Conservation (phyloP, 768 basidiomycete genomes). For the Leccinum uliginosum region DNA sequence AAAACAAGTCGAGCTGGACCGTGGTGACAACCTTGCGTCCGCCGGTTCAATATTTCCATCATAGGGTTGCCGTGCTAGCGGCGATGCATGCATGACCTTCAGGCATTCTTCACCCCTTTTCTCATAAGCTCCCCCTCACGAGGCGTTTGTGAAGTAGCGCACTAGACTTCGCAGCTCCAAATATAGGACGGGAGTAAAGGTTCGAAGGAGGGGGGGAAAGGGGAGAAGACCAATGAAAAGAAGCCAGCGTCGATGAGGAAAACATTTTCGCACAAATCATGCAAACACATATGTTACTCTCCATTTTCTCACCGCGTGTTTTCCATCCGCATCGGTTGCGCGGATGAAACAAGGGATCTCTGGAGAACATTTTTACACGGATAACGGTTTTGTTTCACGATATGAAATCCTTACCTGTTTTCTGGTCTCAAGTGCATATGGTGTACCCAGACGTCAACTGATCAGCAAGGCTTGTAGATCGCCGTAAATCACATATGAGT, state of each 20-base stretch:
- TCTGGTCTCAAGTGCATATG: not conserved
- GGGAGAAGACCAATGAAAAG: not conserved
- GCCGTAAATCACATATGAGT: constrained; percentile 1
- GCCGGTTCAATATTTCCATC: not conserved
- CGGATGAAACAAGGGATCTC: constrained; percentile 20
- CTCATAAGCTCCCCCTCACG: constrained; percentile 11
- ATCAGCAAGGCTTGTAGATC: constrained; percentile 15
- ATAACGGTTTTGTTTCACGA: constrained; percentile 2
- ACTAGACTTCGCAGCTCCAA: not conserved
- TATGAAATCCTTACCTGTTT: constrained; percentile 13
- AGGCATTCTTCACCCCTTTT: not conserved
- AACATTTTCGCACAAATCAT: not conserved
- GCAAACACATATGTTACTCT: not conserved
- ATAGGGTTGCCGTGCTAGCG: not conserved
- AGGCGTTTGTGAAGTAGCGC: constrained; percentile 20
- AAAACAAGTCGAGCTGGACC: not conserved
- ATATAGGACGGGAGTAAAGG: not conserved
- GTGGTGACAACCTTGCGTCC: not conserved
- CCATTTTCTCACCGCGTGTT: constrained; percentile 5
- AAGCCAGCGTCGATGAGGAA: not conserved
- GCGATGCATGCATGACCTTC: not conserved
- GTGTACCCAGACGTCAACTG: not conserved
- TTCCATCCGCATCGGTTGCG: constrained; percentile 7
- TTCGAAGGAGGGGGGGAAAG: not conserved
- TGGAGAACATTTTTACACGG: constrained; percentile 5